These are phyloP conservation scores for Fistulinella cinereoalba DNA, from an alignment of 1,284 basidiomycete genomes.

Conservation along the genomic window DNA sequence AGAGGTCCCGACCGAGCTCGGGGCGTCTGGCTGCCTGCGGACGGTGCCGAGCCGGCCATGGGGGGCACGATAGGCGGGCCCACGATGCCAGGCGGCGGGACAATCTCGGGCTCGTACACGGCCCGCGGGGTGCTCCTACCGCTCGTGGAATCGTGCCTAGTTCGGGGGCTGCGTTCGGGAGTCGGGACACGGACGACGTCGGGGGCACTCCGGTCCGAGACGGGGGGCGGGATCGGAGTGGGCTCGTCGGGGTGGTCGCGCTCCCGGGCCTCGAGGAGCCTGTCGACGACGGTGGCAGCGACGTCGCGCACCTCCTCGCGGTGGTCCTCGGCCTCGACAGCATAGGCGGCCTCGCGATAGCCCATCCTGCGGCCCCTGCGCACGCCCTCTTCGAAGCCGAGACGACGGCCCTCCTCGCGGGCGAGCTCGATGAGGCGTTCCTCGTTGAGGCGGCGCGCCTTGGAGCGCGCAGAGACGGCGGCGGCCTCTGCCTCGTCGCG, in stretches of 20 bases:
- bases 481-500: conserved; percentile 50
- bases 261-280: conserved; percentile 24
- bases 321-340: conserved; percentile 11
- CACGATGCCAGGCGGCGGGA: conserved; percentile 5
- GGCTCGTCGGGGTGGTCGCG: conserved; percentile 24
- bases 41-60: conserved; percentile 8
- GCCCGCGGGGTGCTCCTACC: conserved; percentile 14
- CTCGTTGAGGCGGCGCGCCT: conserved; percentile 47
- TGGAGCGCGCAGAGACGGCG: conserved; percentile 44
- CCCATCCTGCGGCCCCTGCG: conserved; percentile 44
- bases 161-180: conserved; percentile 19
- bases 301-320: conserved; percentile 19
- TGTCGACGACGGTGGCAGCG: conserved; percentile 21
- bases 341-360: conserved; percentile 23
- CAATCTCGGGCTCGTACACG: conserved; percentile 9
- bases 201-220: conserved; percentile 16
- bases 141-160: conserved; percentile 9
- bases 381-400: conserved; percentile 55
- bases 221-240: conserved; percentile 20
- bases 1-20: conserved; percentile 16
- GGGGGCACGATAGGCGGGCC: conserved; percentile 14
- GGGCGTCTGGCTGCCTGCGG: conserved; percentile 15
- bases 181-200: conserved; percentile 27
- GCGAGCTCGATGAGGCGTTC: conserved; percentile 46
- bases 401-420: conserved; percentile 51